Evolutionary conservation across 2,329 filamentous ascomycete species (phyloP).

Genomic region (Neofusicoccum umdonicola): DNA sequence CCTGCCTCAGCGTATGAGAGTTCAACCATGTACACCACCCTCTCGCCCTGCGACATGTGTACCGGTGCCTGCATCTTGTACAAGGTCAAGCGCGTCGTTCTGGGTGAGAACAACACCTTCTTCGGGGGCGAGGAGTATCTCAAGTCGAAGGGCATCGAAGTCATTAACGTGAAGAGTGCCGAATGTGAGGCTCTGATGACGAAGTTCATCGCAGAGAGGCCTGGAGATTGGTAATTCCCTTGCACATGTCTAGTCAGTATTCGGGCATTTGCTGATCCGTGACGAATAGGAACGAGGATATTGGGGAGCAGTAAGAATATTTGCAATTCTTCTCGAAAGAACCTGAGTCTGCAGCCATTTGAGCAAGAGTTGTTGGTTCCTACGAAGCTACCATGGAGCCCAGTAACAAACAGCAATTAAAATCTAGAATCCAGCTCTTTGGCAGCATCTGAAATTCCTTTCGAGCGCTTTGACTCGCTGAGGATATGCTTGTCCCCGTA

Average conservation of each 20-base stretch:
- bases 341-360: neutral
- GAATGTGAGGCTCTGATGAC: slow-evolving; percentile 69
- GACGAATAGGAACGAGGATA: slow-evolving; percentile 31
- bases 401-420: no score
- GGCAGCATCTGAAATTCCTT: no score
- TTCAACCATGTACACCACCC: slow-evolving; percentile 79
- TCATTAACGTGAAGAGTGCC: slow-evolving; percentile 65
- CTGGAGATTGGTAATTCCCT: slow-evolving; percentile 62
- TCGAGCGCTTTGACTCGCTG: no score
- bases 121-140: slow-evolving; percentile 71
- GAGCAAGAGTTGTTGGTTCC: neutral
- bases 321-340: neutral
- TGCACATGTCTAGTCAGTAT: neutral
- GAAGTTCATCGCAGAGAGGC: slow-evolving; percentile 69
- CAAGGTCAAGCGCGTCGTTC: slow-evolving; percentile 69
- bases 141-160: slow-evolving; percentile 65
- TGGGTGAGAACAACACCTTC: slow-evolving; percentile 71
- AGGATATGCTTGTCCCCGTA: no score
- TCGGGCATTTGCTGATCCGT: slow-evolving; percentile 6
- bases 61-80: slow-evolving; percentile 76
- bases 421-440: no score
- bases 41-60: slow-evolving; percentile 80
- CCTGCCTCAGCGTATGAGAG: slow-evolving; percentile 67
- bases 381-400: no score
- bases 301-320: slow-evolving; percentile 27